Evolutionary conservation across 306 rosid genomes (phyloP).

Genomic region (Castanea crenata): DNA sequence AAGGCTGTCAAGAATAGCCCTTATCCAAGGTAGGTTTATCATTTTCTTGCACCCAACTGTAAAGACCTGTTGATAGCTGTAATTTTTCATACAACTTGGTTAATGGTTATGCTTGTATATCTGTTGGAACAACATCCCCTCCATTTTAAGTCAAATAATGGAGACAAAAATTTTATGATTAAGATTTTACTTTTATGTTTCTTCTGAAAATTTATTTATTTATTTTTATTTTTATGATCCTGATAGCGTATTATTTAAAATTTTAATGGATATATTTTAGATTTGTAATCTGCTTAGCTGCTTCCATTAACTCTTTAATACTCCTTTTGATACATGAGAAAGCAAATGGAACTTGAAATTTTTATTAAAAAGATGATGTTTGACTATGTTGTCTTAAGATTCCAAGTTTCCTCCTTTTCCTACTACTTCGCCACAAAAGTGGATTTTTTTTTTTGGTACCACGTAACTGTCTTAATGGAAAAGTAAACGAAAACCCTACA

Average conservation of each 20-base stretch:
- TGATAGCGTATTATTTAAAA: too few species aligned
- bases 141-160: too few species aligned
- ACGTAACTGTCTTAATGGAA: neutral
- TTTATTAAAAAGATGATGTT: neutral
- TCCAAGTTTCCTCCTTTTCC: neutral
- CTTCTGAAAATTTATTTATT: too few species aligned
- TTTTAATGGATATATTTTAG: too few species aligned
- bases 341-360: neutral
- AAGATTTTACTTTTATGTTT: too few species aligned
- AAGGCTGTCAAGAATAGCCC: conserved; percentile 90
- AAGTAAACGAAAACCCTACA: neutral
- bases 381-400: neutral
- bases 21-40: conserved; percentile 56
- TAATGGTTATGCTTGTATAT: neutral
- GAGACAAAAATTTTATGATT: too few species aligned
- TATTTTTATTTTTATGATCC: too few species aligned
- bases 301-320: neutral
- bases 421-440: neutral
- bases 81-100: neutral
- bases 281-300: neutral
- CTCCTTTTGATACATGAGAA: neutral
- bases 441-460: neutral
- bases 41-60: conserved; percentile 7
- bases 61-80: neutral
- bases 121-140: too few species aligned